Evolutionary conservation across 192 early-diverging fungal species (phyloP), one percentile per base, ranked within the genome.

Genomic region (Linnemannia elongata): DNA sequence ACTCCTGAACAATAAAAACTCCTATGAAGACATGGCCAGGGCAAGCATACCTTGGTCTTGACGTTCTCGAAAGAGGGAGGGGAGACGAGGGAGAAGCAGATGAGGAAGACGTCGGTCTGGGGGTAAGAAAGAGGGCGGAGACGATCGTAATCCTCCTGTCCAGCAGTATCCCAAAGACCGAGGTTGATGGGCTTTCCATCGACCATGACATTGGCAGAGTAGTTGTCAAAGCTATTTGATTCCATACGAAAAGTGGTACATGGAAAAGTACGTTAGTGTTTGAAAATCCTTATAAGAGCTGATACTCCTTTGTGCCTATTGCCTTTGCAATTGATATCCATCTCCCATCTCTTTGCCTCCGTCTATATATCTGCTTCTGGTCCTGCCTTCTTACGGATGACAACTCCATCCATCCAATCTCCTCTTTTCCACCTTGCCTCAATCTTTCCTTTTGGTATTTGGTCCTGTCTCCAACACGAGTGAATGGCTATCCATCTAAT

Each of bases 191-290:
- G 97, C 88, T 97, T 98, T 79, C 97, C 97, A 87, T 98, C 97
- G 10, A 99, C 97, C 97, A 99, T 99, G 54, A 99, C 97, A 89
- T 97, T 98, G 57, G 97, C 97, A 35, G 97, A 97, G 91, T 99
- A 99, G 91, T 99, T 99, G 91, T 99, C 97, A 88, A 99, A 98
- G 35, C 95, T 96, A 85, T 55, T 66, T 39, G 42, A 39, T 55
- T 30, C 20, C 24, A 15, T 57, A 72, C 4, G 4, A 49, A 0
- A 71, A 20, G 49, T 52, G 49, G 22, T 18, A 4, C 18, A 52
- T 52, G 49, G 6, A 18, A 52, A 52, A 0, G 17, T 5, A 52
- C 0, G 49, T 52, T 52, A 52, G 49, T 52, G 4, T 52, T 52
- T 22, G 18, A 20, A 0, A 18, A 52, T 20, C 6, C 49, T 22